Evolutionary conservation across 495 filamentous ascomycete species (phyloP), one percentile per base, ranked within the genome.

Genomic region (Podospora anserina): DNA sequence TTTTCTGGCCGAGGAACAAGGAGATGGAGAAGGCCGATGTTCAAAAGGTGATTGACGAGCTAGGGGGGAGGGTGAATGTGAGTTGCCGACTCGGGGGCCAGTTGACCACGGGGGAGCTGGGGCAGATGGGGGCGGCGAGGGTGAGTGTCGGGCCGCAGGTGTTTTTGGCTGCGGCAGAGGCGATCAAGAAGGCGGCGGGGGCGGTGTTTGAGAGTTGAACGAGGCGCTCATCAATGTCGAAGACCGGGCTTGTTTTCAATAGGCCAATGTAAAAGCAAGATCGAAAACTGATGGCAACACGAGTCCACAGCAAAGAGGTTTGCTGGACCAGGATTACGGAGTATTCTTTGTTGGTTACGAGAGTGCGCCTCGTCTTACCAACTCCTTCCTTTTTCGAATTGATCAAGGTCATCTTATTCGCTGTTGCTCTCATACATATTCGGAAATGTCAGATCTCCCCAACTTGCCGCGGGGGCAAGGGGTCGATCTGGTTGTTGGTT

Each of bases 91-190:
- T 63, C 65, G 69, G 5, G 65, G 73, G 44, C 70, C 70, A 27
- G 73, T 55, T 76, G 67, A 74, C 66, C 16, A 67, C 18, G 23
- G 63, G 66, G 19, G 78, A 84, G 62, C 61, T 86, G 66, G 73
- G 70, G 5, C 65, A 75, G 34, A 54, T 85, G 18, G 83, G 81
- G 5, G 81, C 83, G 19, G 80, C 82, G 26, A 79, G 85, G 65
- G 74, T 85, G 27, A 86, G 83, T 69, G 69, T 81, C 32, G 69
- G 80, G 75, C 78, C 72, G 65, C 67, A 66, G 20, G 19, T 75
- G 66, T 73, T 66, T 67, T 54, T 62, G 0, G 69, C 69, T 15
- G 71, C 62, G 0, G 63, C 49, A 1, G 60, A 68, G 57, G 62
- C 62, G 13, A 20, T 72, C 18, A 62, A 53, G 39, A 56, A 64